These are phyloP conservation scores for Fraxinus quadrangulata DNA, from an alignment of 257 asterid genomes.

Conservation along the genomic window DNA sequence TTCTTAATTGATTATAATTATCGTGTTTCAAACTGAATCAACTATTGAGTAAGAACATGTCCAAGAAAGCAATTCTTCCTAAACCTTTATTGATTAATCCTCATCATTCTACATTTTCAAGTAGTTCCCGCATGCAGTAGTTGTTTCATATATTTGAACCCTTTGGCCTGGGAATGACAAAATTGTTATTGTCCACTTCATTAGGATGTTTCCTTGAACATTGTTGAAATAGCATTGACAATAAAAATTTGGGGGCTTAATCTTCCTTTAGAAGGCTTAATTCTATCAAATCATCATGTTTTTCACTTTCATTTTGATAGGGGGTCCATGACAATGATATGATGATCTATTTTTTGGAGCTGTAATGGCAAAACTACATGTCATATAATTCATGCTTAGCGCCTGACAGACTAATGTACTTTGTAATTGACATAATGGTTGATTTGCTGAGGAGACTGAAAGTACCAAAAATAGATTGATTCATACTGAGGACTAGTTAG, in stretches of 20 bases:
- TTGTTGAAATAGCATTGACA: not conserved
- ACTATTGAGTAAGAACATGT: not conserved
- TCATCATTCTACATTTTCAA: slow-evolving; percentile 12
- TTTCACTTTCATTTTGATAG: not conserved
- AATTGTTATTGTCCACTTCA: not conserved
- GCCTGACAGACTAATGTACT: not conserved
- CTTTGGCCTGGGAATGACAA: not conserved
- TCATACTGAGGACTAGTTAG: slow-evolving; percentile 26
- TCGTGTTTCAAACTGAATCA: slow-evolving; percentile 1
- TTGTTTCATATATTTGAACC: slow-evolving; percentile 15
- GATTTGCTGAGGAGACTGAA: slow-evolving; percentile 2
- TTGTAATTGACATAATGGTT: slow-evolving; percentile 20
- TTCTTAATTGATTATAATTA: not conserved
- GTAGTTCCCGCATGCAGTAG: slow-evolving; percentile 20
- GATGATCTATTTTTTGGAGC: not conserved
- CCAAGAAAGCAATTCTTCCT: not conserved
- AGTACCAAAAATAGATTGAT: slow-evolving; percentile 25
- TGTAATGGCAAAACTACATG: slow-evolving; percentile 1
- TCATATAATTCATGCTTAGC: slow-evolving; percentile 4
- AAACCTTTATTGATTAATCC: slow-evolving; percentile 16
- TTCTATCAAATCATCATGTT: not conserved
- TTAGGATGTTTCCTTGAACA: not conserved
- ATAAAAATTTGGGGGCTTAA: not conserved
- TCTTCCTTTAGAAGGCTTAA: slow-evolving; percentile 1
- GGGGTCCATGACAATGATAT: not conserved